These are phyloP conservation scores for Saturnispora sanitii DNA, from an alignment of 805 yeast species.

Conservation along the genomic window DNA sequence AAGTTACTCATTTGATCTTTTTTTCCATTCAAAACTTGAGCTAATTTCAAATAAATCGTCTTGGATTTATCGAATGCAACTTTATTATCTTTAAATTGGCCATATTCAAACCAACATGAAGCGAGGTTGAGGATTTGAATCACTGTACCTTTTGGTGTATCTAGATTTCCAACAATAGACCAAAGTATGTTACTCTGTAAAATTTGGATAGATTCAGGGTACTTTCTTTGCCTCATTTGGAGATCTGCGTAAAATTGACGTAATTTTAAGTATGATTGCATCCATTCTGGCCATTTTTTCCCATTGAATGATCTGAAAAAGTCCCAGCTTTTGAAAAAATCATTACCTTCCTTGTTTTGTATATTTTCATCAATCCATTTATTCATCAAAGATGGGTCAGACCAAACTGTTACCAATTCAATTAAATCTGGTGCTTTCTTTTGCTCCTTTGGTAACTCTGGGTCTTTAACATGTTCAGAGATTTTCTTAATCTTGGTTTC, in stretches of 20 bases:
- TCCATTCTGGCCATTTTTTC: slow-evolving; percentile 56
- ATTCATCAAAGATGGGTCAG: slow-evolving; percentile 10
- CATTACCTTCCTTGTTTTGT: slow-evolving; percentile 12
- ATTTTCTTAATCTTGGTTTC: neutral
- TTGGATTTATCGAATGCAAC: slow-evolving; percentile 15
- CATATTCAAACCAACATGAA: slow-evolving; percentile 19
- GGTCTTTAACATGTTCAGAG: neutral
- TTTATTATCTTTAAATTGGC: slow-evolving; percentile 10
- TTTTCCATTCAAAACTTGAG: slow-evolving; percentile 8
- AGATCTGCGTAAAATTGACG: slow-evolving; percentile 68
- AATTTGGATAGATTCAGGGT: slow-evolving; percentile 17
- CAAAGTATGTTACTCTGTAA: slow-evolving; percentile 23
- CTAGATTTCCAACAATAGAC: slow-evolving; percentile 16
- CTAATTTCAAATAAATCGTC: slow-evolving; percentile 16
- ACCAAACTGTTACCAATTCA: slow-evolving; percentile 18
- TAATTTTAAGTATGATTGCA: slow-evolving; percentile 68
- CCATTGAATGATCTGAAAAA: slow-evolving; percentile 16
- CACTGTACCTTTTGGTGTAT: slow-evolving; percentile 14
- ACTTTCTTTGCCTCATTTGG: slow-evolving; percentile 40
- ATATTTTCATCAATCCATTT: slow-evolving; percentile 19
- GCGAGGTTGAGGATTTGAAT: slow-evolving; percentile 23
- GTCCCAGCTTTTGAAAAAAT: slow-evolving; percentile 19
- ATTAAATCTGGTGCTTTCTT: slow-evolving; percentile 10
- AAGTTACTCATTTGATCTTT: slow-evolving; percentile 20
- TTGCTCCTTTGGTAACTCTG: neutral